phyloP scores from a whole-genome alignment of 1,139 yeast species.

The Groenewaldozyma sp. region DNA sequence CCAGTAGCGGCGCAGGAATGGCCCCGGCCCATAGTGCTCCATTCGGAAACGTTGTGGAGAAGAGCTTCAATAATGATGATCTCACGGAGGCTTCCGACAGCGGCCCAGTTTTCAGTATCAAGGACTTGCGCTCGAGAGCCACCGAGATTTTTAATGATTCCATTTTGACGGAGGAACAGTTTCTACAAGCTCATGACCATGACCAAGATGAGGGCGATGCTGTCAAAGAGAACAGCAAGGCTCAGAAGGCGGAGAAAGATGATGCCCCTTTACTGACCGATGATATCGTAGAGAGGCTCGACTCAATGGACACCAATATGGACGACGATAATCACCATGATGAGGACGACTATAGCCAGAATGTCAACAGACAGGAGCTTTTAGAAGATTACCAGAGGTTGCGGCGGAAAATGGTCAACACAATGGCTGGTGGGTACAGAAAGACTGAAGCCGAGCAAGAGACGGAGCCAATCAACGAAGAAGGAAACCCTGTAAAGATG shows the following conservation, averaged over 20 bases:
- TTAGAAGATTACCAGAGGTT: slow-evolving; percentile 49
- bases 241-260: slow-evolving; percentile 2
- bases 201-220: slow-evolving; percentile 11
- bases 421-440: slow-evolving; percentile 38
- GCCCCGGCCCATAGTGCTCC: too few species aligned
- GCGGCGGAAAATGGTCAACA: slow-evolving; percentile 43
- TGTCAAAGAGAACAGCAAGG: slow-evolving; percentile 7
- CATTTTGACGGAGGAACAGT: slow-evolving; percentile 29
- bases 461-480: slow-evolving; percentile 63
- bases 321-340: slow-evolving; percentile 14
- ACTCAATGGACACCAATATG: slow-evolving; percentile 12
- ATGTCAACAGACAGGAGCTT: slow-evolving; percentile 29
- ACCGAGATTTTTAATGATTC: slow-evolving; percentile 23
- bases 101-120: slow-evolving; percentile 6
- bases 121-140: slow-evolving; percentile 18
- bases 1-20: too few species aligned
- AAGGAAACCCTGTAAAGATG: slow-evolving; percentile 47
- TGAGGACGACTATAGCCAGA: slow-evolving; percentile 16
- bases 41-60: too few species aligned
- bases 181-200: slow-evolving; percentile 21
- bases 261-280: slow-evolving; percentile 12
- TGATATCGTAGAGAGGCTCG: slow-evolving; percentile 16
- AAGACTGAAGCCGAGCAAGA: slow-evolving; percentile 45
- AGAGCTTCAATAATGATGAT: too few species aligned
- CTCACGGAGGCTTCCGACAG: too few species aligned